phyloP scores from a whole-genome alignment of 2,329 filamentous ascomycete genomes.

The Fusarium torreyae region DNA sequence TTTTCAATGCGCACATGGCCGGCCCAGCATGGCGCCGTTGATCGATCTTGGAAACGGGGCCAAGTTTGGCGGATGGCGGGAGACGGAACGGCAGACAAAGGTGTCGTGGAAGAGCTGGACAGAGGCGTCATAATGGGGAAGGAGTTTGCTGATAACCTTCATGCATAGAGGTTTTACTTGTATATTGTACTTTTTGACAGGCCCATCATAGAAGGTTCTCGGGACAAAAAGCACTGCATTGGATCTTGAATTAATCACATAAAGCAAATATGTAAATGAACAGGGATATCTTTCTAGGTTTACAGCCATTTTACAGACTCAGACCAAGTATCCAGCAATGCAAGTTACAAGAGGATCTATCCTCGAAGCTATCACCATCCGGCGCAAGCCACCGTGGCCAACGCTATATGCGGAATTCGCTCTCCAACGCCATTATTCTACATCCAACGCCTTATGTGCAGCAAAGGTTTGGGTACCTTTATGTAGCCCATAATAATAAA shows the following conservation, averaged over 20 bases:
- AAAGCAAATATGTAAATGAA: constrained; percentile 12
- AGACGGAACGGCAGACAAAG: constrained; percentile 17
- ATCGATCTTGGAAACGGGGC: constrained; percentile 62
- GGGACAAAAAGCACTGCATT: not conserved
- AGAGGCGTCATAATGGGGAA: constrained; percentile 3
- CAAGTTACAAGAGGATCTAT: constrained; percentile 8
- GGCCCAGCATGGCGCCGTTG: constrained; percentile 76
- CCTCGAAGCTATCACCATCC: constrained; percentile 6
- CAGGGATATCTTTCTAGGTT: constrained; percentile 20
- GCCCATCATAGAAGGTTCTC: not conserved
- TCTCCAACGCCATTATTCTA: constrained; percentile 37
- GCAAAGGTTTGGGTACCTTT: constrained; percentile 5
- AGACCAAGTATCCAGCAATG: constrained; percentile 21
- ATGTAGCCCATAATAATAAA: constrained; percentile 1
- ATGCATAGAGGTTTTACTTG: not conserved
- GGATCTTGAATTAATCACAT: not conserved
- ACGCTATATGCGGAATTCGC: constrained; percentile 11
- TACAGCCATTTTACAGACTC: constrained; percentile 18
- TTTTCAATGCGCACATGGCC: constrained; percentile 87
- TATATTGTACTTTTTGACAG: not conserved
- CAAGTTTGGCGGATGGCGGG: constrained; percentile 50
- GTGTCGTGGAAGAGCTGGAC: constrained; percentile 44
- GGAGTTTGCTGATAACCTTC: not conserved
- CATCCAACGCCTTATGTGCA: constrained; percentile 36
- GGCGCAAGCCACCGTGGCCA: constrained; percentile 16